A percentile compares a stretch with the other conserved stretches of the same genome.
Evolutionary conservation across 2,329 filamentous ascomycete species (phyloP).

Genomic region (Zasmidium cellare): DNA sequence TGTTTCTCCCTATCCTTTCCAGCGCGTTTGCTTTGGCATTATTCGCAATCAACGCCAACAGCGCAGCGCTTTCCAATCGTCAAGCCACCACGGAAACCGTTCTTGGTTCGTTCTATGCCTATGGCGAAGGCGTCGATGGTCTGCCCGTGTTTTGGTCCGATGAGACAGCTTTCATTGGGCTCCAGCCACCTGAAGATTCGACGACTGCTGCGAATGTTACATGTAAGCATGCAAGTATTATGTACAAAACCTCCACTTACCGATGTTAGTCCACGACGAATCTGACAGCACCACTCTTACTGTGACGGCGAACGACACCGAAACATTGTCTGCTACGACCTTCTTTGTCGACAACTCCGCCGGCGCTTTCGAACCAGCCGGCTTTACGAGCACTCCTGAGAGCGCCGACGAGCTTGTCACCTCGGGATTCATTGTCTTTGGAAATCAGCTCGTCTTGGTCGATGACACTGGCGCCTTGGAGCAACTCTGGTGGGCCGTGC

Average conservation of each 20-base stretch:
- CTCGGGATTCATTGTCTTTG: background rate
- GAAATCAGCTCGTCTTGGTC: slow-evolving; percentile 4
- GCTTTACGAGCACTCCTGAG: background rate
- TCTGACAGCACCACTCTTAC: background rate
- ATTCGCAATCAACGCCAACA: background rate
- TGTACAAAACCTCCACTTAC: background rate
- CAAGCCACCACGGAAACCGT: background rate
- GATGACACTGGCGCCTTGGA: background rate
- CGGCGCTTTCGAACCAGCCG: slow-evolving; percentile 1
- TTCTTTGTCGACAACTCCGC: slow-evolving; percentile 2
- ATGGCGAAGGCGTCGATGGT: slow-evolving; percentile 3
- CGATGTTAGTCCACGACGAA: slow-evolving; percentile 1
- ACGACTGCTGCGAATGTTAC: slow-evolving; percentile 3
- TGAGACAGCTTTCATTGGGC: background rate
- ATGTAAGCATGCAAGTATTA: background rate
- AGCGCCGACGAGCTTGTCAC: background rate
- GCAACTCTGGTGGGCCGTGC: slow-evolving; percentile 2
- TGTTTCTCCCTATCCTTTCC: background rate
- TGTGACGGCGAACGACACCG: slow-evolving; percentile 2
- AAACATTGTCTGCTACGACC: background rate
- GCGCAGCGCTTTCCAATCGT: background rate
- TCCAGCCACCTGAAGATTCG: background rate
- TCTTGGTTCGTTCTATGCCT: slow-evolving; percentile 2
- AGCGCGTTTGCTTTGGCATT: background rate
- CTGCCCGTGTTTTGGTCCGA: background rate